phyloP scores from a whole-genome alignment of 2,329 filamentous ascomycete genomes.

The Penicillium rolfsii region DNA sequence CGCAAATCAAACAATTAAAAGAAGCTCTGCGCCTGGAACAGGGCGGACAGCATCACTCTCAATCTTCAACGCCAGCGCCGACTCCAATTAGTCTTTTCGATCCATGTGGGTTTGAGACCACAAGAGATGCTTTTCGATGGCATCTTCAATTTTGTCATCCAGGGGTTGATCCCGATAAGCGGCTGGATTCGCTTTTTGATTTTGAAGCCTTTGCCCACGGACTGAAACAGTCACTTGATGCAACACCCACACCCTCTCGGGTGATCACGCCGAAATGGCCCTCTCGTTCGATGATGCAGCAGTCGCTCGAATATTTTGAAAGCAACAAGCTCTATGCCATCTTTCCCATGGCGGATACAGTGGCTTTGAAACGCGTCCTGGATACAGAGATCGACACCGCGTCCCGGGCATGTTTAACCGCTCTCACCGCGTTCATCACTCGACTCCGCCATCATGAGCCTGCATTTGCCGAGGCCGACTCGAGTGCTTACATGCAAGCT shows the following conservation, averaged over 20 bases:
- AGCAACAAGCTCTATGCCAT: constrained; percentile 30
- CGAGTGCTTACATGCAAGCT: constrained; percentile 30
- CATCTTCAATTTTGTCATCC: constrained; percentile 29
- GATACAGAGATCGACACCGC: constrained; percentile 16
- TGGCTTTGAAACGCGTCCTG: constrained; percentile 22
- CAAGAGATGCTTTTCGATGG: constrained; percentile 25
- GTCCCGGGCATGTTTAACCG: constrained; percentile 25
- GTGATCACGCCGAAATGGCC: constrained; percentile 25
- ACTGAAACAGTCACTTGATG: neutral
- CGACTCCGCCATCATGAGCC: constrained; percentile 29
- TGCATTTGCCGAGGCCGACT: constrained; percentile 25
- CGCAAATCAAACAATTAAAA: constrained; percentile 5
- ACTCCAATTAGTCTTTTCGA: neutral
- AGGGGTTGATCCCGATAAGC: constrained; percentile 13
- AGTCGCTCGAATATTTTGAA: constrained; percentile 26
- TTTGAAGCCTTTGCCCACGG: constrained; percentile 23
- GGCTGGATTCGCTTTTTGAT: constrained; percentile 8
- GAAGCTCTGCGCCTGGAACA: neutral
- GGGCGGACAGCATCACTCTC: neutral
- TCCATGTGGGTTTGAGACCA: constrained; percentile 14
- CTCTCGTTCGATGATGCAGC: constrained; percentile 15
- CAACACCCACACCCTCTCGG: neutral
- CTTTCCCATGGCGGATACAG: constrained; percentile 28
- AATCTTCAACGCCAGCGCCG: neutral
- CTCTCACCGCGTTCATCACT: constrained; percentile 31